Evolutionary conservation across 768 basidiomycete genomes (phyloP).

Genomic region (Amanita molliuscula): DNA sequence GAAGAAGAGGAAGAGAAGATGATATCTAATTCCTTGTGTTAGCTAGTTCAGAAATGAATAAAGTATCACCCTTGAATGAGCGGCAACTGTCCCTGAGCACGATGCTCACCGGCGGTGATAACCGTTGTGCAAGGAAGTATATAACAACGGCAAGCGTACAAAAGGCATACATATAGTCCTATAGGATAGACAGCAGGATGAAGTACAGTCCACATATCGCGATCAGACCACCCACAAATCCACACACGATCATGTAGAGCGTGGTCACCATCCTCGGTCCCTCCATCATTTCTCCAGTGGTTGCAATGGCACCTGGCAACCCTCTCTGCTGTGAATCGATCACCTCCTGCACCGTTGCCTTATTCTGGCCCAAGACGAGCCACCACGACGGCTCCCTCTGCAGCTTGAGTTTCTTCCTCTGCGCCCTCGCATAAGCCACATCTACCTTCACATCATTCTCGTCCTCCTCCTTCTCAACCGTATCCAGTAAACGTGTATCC

Average conservation of each 20-base stretch:
- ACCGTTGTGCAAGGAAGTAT: not conserved
- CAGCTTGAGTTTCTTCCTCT: conserved; percentile 1
- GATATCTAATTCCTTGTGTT: not conserved
- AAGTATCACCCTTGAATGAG: too few relatives aligned
- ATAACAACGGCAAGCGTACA: not conserved
- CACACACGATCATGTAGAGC: conserved; percentile 11
- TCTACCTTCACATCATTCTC: conserved; percentile 5
- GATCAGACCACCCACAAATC: conserved; percentile 10
- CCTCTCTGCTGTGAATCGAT: conserved; percentile 14
- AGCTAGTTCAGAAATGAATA: too few relatives aligned
- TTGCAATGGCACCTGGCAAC: conserved; percentile 13
- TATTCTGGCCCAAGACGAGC: conserved; percentile 21
- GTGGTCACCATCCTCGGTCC: conserved; percentile 10
- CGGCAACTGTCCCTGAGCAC: too few relatives aligned
- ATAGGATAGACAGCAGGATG: not conserved
- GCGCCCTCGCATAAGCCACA: conserved; percentile 5
- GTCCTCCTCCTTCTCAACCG: conserved; percentile 4
- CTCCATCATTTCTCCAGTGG: conserved; percentile 5
- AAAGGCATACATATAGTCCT: conserved; percentile 1
- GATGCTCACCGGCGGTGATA: not conserved
- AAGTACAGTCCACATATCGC: conserved; percentile 8
- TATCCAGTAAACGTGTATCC: not conserved
- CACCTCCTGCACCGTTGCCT: conserved; percentile 17
- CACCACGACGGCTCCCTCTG: conserved; percentile 19
- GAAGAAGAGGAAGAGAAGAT: conserved; percentile 4